A percentile compares a stretch with the other conserved stretches of the same genome.
Conservation (phyloP, 768 basidiomycete species). For the Daedaleopsis nitida region DNA sequence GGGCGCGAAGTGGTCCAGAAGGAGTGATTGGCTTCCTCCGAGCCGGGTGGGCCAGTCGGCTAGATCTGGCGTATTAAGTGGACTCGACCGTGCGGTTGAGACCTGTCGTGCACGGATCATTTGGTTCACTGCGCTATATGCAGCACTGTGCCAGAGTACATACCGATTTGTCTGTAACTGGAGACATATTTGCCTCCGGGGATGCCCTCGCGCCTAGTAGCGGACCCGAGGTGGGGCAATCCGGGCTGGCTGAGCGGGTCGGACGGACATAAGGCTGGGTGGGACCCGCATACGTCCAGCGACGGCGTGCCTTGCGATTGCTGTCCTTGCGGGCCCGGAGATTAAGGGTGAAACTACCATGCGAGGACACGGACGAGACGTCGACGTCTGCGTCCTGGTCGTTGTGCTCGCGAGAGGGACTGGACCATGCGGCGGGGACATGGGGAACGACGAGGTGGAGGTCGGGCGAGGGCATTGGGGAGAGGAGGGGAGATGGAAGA, state of each 20-base stretch:
- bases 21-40: neutral
- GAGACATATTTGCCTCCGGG: constrained; percentile 12
- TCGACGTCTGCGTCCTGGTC: constrained; percentile 21
- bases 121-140: neutral
- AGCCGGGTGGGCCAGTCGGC: constrained; percentile 5
- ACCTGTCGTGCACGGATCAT: neutral
- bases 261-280: neutral
- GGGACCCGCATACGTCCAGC: constrained; percentile 12
- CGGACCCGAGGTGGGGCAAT: neutral
- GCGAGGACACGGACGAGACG: constrained; percentile 22
- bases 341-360: constrained; percentile 16
- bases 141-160: neutral
- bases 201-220: constrained; percentile 4
- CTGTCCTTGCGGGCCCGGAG: neutral
- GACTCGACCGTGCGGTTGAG: constrained; percentile 13
- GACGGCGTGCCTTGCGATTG: constrained; percentile 3
- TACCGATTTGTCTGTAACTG: constrained; percentile 6
- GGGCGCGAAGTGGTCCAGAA: neutral
- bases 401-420: constrained; percentile 27
- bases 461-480: neutral
- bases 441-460: constrained; percentile 32
- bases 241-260: neutral
- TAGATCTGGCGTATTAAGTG: constrained; percentile 16
- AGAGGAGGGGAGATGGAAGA: constrained; percentile 8
- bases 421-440: constrained; percentile 52